Percentiles rank a stretch among this genome's conserved stretches.
Conservation (phyloP, 768 basidiomycete species). For the Clavulina sp. region DNA sequence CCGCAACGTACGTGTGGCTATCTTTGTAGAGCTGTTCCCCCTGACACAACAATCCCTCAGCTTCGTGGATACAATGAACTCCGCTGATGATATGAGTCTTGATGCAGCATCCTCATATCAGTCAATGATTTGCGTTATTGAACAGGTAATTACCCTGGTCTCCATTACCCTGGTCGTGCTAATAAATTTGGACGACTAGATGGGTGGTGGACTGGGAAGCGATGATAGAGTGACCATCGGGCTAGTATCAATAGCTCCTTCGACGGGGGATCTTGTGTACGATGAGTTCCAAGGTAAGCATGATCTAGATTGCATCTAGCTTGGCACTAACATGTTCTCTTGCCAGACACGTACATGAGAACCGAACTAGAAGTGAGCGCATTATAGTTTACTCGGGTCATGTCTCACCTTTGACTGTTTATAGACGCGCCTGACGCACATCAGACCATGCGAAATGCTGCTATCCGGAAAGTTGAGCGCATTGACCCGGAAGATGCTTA, state of each 20-base stretch:
- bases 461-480: constrained; percentile 43
- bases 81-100: constrained; percentile 16
- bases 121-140: constrained; percentile 61
- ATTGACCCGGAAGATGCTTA: constrained; percentile 58
- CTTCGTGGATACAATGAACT: constrained; percentile 49
- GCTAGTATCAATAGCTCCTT: constrained; percentile 63
- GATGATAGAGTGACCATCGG: constrained; percentile 39
- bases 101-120: constrained; percentile 34
- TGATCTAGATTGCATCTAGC: constrained; percentile 2
- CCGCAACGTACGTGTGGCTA: constrained; percentile 50
- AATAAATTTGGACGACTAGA: constrained; percentile 49
- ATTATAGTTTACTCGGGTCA: neutral
- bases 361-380: constrained; percentile 63
- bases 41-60: constrained; percentile 24
- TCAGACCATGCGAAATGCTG: constrained; percentile 66
- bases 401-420: neutral
- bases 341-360: constrained; percentile 59
- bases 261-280: constrained; percentile 86
- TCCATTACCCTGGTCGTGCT: constrained; percentile 30
- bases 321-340: constrained; percentile 6
- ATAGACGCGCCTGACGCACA: constrained; percentile 76
- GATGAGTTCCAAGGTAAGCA: constrained; percentile 67
- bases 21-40: constrained; percentile 5
- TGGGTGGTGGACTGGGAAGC: constrained; percentile 23
- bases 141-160: constrained; percentile 19